phyloP scores from a whole-genome alignment of 208 protist species.

The Crithidia expoeki region DNA sequence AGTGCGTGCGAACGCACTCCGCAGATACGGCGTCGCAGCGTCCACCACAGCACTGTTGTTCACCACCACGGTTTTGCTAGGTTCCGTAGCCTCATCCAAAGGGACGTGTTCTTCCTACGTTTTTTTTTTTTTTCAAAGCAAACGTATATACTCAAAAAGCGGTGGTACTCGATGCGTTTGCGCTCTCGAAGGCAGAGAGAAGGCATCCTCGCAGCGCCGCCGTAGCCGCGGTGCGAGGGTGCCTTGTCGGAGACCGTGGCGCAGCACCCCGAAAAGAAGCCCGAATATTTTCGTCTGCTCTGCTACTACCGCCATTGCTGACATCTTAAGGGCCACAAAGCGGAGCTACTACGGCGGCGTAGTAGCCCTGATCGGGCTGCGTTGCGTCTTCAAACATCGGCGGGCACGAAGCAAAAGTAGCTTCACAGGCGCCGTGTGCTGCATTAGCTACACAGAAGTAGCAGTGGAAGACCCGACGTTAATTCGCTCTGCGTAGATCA shows the following conservation, averaged over 20 bases:
- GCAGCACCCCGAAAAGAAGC: constrained; percentile 24
- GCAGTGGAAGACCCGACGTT: not conserved
- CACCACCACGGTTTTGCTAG: not conserved
- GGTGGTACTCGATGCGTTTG: not conserved
- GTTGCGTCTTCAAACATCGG: not conserved
- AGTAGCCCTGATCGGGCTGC: not conserved
- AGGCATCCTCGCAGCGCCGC: constrained; percentile 33
- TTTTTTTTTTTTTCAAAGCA: too few species aligned
- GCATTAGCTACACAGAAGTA: too few species aligned
- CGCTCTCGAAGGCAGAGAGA: constrained; percentile 19
- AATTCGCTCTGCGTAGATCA: constrained; percentile 1
- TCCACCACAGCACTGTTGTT: not conserved
- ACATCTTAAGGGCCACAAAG: constrained; percentile 27
- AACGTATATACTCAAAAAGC: too few species aligned
- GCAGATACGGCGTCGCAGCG: not conserved
- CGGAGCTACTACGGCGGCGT: constrained; percentile 8
- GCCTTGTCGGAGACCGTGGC: constrained; percentile 19
- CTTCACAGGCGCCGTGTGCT: not conserved
- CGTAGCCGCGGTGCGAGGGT: constrained; percentile 1
- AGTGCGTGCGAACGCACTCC: not conserved
- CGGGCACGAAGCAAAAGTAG: constrained; percentile 2
- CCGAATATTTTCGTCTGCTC: constrained; percentile 23
- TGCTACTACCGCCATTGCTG: not conserved
- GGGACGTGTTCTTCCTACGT: too few species aligned
- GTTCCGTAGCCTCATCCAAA: too few species aligned